phyloP scores from a whole-genome alignment of 805 yeast species.

The Cyberlindnera bimundalis region DNA sequence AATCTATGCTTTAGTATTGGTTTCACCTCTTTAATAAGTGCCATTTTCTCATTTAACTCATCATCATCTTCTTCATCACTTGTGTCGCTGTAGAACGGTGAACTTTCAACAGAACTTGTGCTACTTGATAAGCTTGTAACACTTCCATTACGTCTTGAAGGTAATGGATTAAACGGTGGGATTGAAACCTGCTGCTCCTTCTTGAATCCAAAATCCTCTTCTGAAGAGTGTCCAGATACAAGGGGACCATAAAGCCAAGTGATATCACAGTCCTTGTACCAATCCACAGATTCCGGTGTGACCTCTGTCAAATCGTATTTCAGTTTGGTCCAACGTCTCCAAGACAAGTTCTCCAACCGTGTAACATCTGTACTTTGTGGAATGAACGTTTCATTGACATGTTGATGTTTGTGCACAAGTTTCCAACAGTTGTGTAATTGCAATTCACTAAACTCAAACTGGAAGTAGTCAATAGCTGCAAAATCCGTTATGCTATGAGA shows the following conservation, averaged over 20 bases:
- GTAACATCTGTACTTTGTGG: constrained; percentile 34
- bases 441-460: constrained; percentile 32
- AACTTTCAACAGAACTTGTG: constrained; percentile 11
- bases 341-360: constrained; percentile 76
- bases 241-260: constrained; percentile 94
- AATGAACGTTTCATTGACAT: constrained; percentile 27
- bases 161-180: neutral
- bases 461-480: constrained; percentile 40
- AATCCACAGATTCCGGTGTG: constrained; percentile 81
- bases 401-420: constrained; percentile 30
- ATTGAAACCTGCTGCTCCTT: neutral
- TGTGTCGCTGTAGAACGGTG: constrained; percentile 15
- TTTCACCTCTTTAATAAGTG: constrained; percentile 15
- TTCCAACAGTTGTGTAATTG: constrained; percentile 42
- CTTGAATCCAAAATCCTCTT: constrained; percentile 14
- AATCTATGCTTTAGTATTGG: constrained; percentile 22
- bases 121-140: constrained; percentile 11
- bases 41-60: neutral
- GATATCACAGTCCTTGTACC: constrained; percentile 93
- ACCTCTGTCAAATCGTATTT: constrained; percentile 55
- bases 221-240: constrained; percentile 11
- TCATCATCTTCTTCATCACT: constrained; percentile 16
- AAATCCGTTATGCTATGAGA: constrained; percentile 10
- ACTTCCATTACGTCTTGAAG: constrained; percentile 8
- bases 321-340: constrained; percentile 95